Percentiles rank a stretch among this genome's conserved stretches.
phyloP scores from a whole-genome alignment of 2,329 filamentous ascomycete species.

The Talaromyces sp. region DNA sequence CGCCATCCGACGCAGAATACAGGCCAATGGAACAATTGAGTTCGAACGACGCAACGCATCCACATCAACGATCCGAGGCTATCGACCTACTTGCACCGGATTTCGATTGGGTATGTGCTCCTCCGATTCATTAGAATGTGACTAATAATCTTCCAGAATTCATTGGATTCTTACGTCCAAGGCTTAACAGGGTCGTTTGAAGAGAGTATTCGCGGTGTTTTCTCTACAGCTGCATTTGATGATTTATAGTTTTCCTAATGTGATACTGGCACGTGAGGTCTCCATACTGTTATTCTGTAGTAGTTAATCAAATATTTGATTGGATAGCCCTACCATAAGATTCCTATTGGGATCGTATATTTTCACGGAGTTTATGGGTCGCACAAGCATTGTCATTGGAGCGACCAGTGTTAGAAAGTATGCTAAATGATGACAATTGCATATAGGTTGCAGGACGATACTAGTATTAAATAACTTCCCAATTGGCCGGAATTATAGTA shows the following conservation, averaged over 20 bases:
- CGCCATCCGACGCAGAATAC: background rate
- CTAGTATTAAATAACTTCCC: too few relatives aligned
- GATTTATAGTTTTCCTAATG: background rate
- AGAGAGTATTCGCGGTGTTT: background rate
- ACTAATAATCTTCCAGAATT: background rate
- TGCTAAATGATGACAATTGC: too few relatives aligned
- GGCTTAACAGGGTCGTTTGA: background rate
- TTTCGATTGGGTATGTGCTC: background rate
- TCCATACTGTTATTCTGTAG: background rate
- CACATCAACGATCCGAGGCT: background rate
- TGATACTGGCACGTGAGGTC: too few relatives aligned
- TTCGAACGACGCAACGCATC: background rate
- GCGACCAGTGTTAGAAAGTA: too few relatives aligned
- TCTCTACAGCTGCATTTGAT: background rate
- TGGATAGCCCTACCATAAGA: too few relatives aligned
- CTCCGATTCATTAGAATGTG: background rate
- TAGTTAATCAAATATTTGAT: too few relatives aligned
- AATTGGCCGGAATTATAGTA: background rate
- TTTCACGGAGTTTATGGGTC: too few relatives aligned
- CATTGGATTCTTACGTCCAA: background rate
- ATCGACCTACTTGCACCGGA: background rate
- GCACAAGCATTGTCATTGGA: too few relatives aligned
- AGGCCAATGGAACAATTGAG: background rate
- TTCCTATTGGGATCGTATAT: too few relatives aligned
- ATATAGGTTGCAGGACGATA: too few relatives aligned